Base-by-base conservation (phyloP, 192 early-diverging fungal genomes). In the Coemansia sp. region DNA sequence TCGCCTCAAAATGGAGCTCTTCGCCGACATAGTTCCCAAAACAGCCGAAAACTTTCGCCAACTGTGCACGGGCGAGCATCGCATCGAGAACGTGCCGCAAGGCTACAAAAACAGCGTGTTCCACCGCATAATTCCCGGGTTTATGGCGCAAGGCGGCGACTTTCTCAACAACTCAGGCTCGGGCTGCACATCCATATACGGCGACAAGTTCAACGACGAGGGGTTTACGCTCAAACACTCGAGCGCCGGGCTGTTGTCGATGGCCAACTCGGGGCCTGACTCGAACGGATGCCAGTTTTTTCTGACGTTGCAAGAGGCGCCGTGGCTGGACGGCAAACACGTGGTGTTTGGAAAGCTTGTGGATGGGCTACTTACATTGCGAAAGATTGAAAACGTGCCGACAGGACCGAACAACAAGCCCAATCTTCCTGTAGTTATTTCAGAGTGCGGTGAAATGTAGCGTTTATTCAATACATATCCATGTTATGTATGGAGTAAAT, bases 41-140 rank as follows among this genome's bases (percentile, higher is more conserved):
- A 88, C 86, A 23, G 95, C 94, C 69, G 95, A 98, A 83, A 98
- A 98, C 92, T 98, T 98, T 86, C 91, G 93, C 47, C 91, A 90
- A 64, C 89, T 98, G 72, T 99, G 95, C 87, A 97, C 95, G 66
- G 92, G 93, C 62, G 95, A 98, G 73, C 88, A 96, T 75, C 83
- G 85, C 32, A 85, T 74, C 55, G 90, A 91, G 53, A 87, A 86
- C 47, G 87, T 88, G 83, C 83, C 88, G 17, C 64, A 89, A 47
- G 67, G 73, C 23, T 93, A 88, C 86, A 89, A 89, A 82, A 85
- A 84, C 25, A 66, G 71, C 60, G 65, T 58, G n/a, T 87, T 87
- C 82, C 91, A 92, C 76, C 90, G 91, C 55, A 87, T 91, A 21
- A 90, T 90, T 63, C 85, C 85, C 60, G 62, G 85, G 51, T 92